phyloP scores from a whole-genome alignment of 176 grass and related monocot species.

The Guadua angustifolia region DNA sequence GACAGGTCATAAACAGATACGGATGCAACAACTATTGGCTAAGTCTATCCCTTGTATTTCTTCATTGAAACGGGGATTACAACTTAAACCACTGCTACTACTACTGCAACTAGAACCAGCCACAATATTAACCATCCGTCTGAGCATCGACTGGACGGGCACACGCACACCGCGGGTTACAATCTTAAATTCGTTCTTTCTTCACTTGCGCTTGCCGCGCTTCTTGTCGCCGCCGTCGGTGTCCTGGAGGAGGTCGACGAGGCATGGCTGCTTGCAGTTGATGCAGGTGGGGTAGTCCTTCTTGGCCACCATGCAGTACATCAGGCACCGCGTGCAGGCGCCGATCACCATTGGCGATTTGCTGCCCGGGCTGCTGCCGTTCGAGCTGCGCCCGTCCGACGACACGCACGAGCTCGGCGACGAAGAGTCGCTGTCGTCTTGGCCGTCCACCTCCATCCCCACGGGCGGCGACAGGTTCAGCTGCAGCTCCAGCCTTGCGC shows the following conservation, averaged over 20 bases:
- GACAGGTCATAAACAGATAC: background rate
- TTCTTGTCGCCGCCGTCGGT: conserved; percentile 39
- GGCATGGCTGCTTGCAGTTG: conserved; percentile 68
- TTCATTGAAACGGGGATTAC: conserved; percentile 28
- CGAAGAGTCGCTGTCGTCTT: conserved; percentile 46
- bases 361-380: conserved; percentile 50
- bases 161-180: background rate
- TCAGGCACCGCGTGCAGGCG: conserved; percentile 69
- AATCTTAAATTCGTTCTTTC: background rate
- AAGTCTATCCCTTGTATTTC: conserved; percentile 39
- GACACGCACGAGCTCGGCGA: conserved; percentile 69
- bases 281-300: conserved; percentile 67
- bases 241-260: conserved; percentile 61
- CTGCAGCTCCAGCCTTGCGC: conserved; percentile 52
- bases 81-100: conserved; percentile 11
- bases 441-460: conserved; percentile 38
- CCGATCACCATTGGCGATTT: conserved; percentile 68
- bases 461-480: conserved; percentile 58
- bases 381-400: conserved; percentile 47
- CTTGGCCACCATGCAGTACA: conserved; percentile 75
- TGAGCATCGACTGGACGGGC: conserved; percentile 66
- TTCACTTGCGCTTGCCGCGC: conserved; percentile 58
- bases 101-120: background rate
- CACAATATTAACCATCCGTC: conserved; percentile 45
- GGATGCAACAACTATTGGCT: background rate